phyloP scores from a whole-genome alignment of 2,329 filamentous ascomycete genomes.

The Cytospora chrysosperma region DNA sequence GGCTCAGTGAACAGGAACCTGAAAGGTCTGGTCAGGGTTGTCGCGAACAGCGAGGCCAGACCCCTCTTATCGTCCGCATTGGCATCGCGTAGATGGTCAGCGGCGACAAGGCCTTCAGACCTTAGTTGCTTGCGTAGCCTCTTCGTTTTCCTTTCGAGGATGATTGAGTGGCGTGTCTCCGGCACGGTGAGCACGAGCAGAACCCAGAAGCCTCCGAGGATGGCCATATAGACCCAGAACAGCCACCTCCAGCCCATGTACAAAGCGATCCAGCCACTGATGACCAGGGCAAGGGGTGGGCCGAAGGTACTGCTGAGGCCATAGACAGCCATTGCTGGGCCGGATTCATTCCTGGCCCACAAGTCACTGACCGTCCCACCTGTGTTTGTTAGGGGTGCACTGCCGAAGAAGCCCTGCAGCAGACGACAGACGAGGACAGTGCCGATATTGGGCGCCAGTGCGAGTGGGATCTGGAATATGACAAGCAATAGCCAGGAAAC shows the following conservation, averaged over 20 bases:
- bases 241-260: constrained; percentile 14
- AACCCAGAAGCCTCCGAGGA: constrained; percentile 11
- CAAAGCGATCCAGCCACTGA: constrained; percentile 6
- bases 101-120: constrained; percentile 5
- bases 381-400: constrained; percentile 16
- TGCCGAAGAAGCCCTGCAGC: constrained; percentile 16
- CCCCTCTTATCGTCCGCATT: constrained; percentile 12
- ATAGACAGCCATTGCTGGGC: constrained; percentile 16
- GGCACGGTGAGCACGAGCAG: constrained; percentile 8
- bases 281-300: constrained; percentile 9
- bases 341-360: constrained; percentile 13
- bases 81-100: neutral
- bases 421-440: constrained; percentile 13
- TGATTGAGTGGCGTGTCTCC: constrained; percentile 14
- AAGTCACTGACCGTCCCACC: constrained; percentile 17
- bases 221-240: constrained; percentile 18
- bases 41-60: neutral
- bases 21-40: constrained; percentile 4
- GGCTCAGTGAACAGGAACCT: constrained; percentile 18
- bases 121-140: constrained; percentile 9
- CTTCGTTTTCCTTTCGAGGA: constrained; percentile 15
- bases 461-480: constrained; percentile 13
- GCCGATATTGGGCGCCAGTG: constrained; percentile 12
- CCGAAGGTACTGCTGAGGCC: constrained; percentile 17
- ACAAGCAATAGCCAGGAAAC: constrained; percentile 17